Evolutionary conservation across 371 early-diverging fungal species (phyloP), one percentile per base, ranked within the genome.

Genomic region (Smittium culicis): DNA sequence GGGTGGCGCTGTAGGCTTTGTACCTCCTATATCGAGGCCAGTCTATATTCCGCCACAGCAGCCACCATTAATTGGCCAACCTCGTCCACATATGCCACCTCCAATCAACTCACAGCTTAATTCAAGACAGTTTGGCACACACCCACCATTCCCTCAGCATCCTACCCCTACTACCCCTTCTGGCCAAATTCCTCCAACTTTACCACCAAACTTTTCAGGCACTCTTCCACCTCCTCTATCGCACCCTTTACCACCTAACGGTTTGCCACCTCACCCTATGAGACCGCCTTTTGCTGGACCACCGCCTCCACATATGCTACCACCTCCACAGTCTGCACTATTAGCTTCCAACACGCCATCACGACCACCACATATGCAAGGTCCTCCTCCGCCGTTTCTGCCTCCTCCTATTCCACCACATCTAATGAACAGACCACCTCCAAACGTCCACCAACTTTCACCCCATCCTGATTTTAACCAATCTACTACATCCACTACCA

Each of bases 331-430:
- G 45, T 5, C 11, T 11, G 11, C 20, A 11, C n/a, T n/a, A n/a
- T n/a, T 32, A 60, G 29, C 60, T 5, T 32, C 60, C 16, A 27
- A 60, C 11, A 8, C 32, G 25, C 60, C 60, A 27, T 32, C 60
- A 60, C 60, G 29, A 14, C 63, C 63, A 63, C 63, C 63, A 32
- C 63, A 63, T 33, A 11, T 63, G 33, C 2, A 17, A 33, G 5
- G 14, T 33, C 2, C 5, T 17, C 63, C 63, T 5, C 63, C 63
- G 2, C 63, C 63, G 32, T n/a, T 24, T n/a, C n/a, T 33, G n/a
- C 60, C 5, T 20, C 45, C 5, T 45, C 45, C 5, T 45, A 45
- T 45, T 5, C 45, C 5, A 45, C 20, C 45, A n/a, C n/a, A n/a
- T n/a, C n/a, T n/a, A n/a, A n/a, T n/a, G n/a, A n/a, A n/a, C n/a